phyloP scores from a whole-genome alignment of 371 early-diverging fungal species.

The Polyrhizophydium stewartii region DNA sequence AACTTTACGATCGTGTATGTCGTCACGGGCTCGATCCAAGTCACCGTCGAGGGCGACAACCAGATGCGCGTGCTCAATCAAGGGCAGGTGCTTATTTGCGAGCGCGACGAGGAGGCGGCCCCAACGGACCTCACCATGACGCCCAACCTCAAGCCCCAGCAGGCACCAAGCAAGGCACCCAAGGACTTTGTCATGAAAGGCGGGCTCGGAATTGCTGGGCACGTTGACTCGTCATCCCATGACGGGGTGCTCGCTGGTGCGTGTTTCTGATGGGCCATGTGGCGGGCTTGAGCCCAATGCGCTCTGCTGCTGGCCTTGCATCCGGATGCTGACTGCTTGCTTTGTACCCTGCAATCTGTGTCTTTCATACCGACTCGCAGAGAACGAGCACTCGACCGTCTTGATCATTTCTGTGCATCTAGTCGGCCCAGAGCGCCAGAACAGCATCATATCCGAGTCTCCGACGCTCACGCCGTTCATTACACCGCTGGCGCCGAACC shows the following conservation, averaged over 20 bases:
- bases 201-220: no score
- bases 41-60: slow-evolving; percentile 46
- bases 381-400: not conserved
- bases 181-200: no score
- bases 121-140: slow-evolving; percentile 55
- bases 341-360: no score
- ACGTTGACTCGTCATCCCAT: no score
- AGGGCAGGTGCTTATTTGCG: slow-evolving; percentile 57
- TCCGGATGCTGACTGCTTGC: no score
- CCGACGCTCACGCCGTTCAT: not conserved
- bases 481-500: no score
- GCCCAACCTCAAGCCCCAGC: slow-evolving; percentile 11
- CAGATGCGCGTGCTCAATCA: slow-evolving; percentile 23
- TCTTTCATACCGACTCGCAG: no score
- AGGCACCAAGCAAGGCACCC: not conserved
- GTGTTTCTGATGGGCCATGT: no score
- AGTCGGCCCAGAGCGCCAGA: slow-evolving; percentile 8
- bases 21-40: slow-evolving; percentile 50
- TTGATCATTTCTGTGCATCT: not conserved
- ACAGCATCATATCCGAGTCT: slow-evolving; percentile 7
- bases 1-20: slow-evolving; percentile 58
- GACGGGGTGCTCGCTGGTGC: no score
- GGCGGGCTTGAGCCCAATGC: no score
- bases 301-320: no score
- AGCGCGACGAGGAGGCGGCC: slow-evolving; percentile 56